Base-by-base conservation (phyloP, 176 grass and related monocot species). In the Pharus latifolius region DNA sequence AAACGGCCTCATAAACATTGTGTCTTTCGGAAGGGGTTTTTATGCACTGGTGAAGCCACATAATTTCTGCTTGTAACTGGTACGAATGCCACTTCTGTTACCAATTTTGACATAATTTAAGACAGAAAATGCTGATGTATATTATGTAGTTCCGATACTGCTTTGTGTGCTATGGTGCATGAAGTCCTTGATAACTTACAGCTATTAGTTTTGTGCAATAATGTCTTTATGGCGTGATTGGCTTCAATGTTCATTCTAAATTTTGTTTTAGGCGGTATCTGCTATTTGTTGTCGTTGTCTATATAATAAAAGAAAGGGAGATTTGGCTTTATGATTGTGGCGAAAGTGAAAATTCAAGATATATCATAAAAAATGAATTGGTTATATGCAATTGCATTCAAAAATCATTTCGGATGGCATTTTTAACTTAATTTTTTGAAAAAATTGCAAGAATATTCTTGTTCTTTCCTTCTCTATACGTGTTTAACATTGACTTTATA, bases 61-160 rank as follows among this genome's bases (percentile, higher is more conserved):
- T 48, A 69, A 30, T 64, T 66, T 31, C 41, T 50, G 30, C 58
- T 57, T 56, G 41, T 78, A 50, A 48, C 74, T 65, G 50, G 67
- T 57, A 72, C 9, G 32, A 57, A 48, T 42, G 59, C 11, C 63
- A 56, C 63, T 77, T 20, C 49, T 31, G 48, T 40, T 49, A 2
- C 67, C 74, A 78, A 65, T 84, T 78, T 78, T 78, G 74, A 78
- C 67, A 65, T 72, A 72, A 84, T 23, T 26, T 14, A 3, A 58
- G 40, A 65, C 58, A 41, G 26, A 54, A 63, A 56, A 49, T 63
- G 30, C 50, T 78, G 73, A 49, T 84, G 67, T 78, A 78, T 71
- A 77, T 56, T 48, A 38, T 78, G 49, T 84, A 72, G 57, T 73
- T 41, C 46, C 56, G 6, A 12, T 40, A 72, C 73, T 56, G 58